These are phyloP conservation scores for Dispira parvispora DNA, from an alignment of 192 early-diverging fungal genomes.

Conservation along the genomic window DNA sequence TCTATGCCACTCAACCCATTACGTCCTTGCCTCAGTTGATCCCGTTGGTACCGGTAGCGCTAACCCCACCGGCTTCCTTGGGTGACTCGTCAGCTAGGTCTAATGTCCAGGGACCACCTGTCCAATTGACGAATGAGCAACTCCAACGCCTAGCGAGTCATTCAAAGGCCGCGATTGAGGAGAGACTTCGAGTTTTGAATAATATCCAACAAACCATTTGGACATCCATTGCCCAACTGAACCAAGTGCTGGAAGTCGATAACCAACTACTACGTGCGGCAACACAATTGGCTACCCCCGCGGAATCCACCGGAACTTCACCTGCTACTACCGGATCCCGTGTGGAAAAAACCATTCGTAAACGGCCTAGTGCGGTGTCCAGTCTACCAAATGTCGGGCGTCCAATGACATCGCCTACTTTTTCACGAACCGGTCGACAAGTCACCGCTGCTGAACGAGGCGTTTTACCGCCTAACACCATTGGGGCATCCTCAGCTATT, in stretches of 20 bases:
- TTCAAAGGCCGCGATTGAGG: background rate
- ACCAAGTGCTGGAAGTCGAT: constrained; percentile 5
- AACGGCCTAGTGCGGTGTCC: too few species aligned
- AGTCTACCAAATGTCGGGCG: too few species aligned
- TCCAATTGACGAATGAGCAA: background rate
- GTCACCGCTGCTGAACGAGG: too few species aligned
- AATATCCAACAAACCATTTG: constrained; percentile 1
- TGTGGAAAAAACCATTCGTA: too few species aligned
- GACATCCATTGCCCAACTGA: constrained; percentile 7
- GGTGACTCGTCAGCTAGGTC: background rate
- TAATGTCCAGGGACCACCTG: background rate
- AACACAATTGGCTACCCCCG: background rate
- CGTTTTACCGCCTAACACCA: too few species aligned
- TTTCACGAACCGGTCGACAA: too few species aligned
- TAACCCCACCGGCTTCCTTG: background rate
- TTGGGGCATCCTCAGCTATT: too few species aligned
- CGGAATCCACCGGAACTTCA: too few species aligned
- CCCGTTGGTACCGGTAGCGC: constrained; percentile 3
- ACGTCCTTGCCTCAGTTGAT: background rate
- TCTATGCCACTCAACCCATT: background rate
- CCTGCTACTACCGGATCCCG: too few species aligned
- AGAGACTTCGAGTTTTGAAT: constrained; percentile 3
- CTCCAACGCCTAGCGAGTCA: background rate
- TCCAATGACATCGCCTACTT: too few species aligned
- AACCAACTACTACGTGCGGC: constrained; percentile 8